Evolutionary conservation across 2,329 filamentous ascomycete species (phyloP).

Genomic region (Penicillium hesseltinei): DNA sequence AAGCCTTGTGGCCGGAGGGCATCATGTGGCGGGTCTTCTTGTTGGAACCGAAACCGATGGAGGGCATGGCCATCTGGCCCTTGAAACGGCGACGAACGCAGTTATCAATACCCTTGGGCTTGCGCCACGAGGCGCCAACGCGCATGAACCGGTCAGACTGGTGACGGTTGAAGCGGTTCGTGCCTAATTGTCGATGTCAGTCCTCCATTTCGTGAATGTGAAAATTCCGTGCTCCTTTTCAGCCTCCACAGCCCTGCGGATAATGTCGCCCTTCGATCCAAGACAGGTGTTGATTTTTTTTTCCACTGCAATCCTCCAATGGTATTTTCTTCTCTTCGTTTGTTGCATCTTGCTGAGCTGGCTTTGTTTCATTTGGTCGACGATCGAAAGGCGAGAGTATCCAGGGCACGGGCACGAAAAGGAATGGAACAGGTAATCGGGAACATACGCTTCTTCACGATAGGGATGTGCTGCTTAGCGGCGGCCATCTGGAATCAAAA

Average conservation of each 20-base stretch:
- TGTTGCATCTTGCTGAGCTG: neutral
- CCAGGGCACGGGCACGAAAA: conserved; percentile 16
- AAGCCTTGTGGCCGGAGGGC: conserved; percentile 99
- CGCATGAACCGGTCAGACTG: conserved; percentile 97
- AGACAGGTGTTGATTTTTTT: neutral
- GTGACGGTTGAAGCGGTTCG: conserved; percentile 93
- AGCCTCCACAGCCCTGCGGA: conserved; percentile 1
- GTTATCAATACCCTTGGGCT: conserved; percentile 99
- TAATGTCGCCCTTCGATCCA: conserved; percentile 10
- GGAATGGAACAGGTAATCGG: conserved; percentile 16
- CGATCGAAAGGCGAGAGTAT: conserved; percentile 23
- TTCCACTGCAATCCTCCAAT: neutral
- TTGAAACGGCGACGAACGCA: conserved; percentile 95
- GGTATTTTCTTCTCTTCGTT: neutral
- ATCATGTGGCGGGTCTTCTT: conserved; percentile 99
- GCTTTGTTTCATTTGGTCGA: conserved; percentile 9
- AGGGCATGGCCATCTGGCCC: conserved; percentile 94
- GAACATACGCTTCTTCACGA: conserved; percentile 99
- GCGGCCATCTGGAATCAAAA: conserved; percentile 71
- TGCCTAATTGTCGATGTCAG: conserved; percentile 60
- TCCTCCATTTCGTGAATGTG: conserved; percentile 35
- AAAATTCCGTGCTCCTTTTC: neutral
- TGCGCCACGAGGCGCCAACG: conserved; percentile 89
- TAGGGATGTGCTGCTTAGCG: conserved; percentile 98
- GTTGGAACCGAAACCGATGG: conserved; percentile 98